Base-by-base conservation (phyloP, 148 eudicot species). In the Persicaria maculosa region DNA sequence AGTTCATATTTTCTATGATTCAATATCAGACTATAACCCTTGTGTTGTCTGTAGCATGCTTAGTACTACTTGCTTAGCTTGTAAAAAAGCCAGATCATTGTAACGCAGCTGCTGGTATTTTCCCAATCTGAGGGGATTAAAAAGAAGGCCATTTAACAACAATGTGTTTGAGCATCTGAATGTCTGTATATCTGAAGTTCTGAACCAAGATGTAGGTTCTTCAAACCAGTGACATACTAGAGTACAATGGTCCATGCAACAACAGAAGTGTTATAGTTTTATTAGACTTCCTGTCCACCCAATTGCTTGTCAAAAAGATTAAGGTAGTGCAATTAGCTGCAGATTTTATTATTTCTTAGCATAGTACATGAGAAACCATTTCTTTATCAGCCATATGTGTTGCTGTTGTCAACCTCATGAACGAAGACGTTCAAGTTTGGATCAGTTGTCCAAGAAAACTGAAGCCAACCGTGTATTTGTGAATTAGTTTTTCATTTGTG, bases 171-270 rank as follows among this genome's bases (percentile, higher is more conserved):
- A 53, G 20, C 19, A 53, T 53, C 58, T 53, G 17, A 15, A 14
- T 14, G 5, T 6, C 14, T 16, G 4, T 22, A 22, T 61, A 61
- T 22, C 25, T 22, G 25, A 22, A 22, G 25, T 22, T 61, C 44
- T 22, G 19, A 71, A 58, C 67, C 47, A 22, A 20, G 72, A 61
- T 62, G 50, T 78, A 94, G 98, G 98, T 94, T 81, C 77, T 94
- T 58, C 96, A 91, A 85, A 90, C 86, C 64, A 87, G 97, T 70
- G 97, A 94, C 80, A 83, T 94, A 74, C 88, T 94, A 55, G 98
- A 94, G 81, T 80, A 83, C 76, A 94, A 94, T 79, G 91, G 97
- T 62, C 89, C 92, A 48, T 91, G 93, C 79, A 91, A 80, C 79
- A 92, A 84, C 47, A 84, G 79, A 71, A 90, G 97, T 54, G 96